Evolutionary conservation across 2,329 filamentous ascomycete genomes (phyloP), one percentile per base, ranked within the genome.

Genomic region (Ambrosiella beaveri): DNA sequence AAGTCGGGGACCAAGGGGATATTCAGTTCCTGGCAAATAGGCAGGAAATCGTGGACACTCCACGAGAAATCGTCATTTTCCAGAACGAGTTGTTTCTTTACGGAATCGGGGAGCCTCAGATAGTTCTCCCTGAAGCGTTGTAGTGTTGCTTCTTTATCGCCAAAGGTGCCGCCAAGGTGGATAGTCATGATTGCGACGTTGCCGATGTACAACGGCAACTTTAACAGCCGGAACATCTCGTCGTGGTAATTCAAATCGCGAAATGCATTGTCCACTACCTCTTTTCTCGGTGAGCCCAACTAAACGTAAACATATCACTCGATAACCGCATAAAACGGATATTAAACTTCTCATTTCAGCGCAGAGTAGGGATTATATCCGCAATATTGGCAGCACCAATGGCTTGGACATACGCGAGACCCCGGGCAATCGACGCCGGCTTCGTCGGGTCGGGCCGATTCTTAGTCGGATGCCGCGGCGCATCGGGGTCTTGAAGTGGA

Each of bases 231-330:
- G 0, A 96, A 76, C 77, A 97, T 71, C 69, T 97, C 90, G 53
- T 88, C 81, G 64, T 96, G 91, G 62, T 94, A 97, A 53, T 86
- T 82, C 0, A 97, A 74, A 68, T 96, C 91, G 3, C 90, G 81
- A 2, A 94, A 70, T 0, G 90, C 80, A 58, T 81, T 87, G 1
- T 77, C 74, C 9, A 95, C 84, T 1, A 96, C 91, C 61, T 85
- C 80, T 38, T 77, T 75, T 2, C 86, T 79, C 0, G 89, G 90
- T 2, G 88, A 94, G 0, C 88, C 91, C 1, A 97, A 75, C 67
- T 97, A 68, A 96, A 96, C 0, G 91, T 91, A 63, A 97, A 97
- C 86, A 96, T 96, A 64, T 96, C 91, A 57, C 88, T 95, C 64
- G 88, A 95, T 17, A 97, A 74, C 1, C 91, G 81, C 79, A 97